Conservation (phyloP, 2,329 filamentous ascomycete species). For the Pleurostoma richardsiae region DNA sequence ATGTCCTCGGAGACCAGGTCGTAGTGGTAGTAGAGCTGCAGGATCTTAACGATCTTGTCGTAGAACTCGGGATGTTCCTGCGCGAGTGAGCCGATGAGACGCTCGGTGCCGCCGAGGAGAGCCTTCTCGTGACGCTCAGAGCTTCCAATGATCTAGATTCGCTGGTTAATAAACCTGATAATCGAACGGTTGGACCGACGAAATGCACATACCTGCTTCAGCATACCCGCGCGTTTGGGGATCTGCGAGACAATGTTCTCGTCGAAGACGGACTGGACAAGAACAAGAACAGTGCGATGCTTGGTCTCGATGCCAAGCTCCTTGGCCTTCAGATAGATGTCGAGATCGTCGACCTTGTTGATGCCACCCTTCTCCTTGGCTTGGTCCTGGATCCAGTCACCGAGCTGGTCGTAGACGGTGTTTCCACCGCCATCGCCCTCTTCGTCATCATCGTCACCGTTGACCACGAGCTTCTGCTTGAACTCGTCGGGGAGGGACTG, state of each 20-base stretch:
- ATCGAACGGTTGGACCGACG: too few relatives aligned
- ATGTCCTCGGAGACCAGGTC: slow-evolving; percentile 87
- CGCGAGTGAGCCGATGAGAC: slow-evolving; percentile 68
- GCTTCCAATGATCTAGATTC: slow-evolving; percentile 59
- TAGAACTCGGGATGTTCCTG: slow-evolving; percentile 75
- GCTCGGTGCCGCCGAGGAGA: slow-evolving; percentile 90
- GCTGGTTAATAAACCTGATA: slow-evolving; percentile 19
- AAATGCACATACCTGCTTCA: slow-evolving; percentile 67
- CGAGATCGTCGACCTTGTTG: slow-evolving; percentile 77
- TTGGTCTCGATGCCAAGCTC: slow-evolving; percentile 92
- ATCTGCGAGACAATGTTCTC: slow-evolving; percentile 88
- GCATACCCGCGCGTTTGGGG: slow-evolving; percentile 72
- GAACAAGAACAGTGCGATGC: slow-evolving; percentile 86
- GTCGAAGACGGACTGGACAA: slow-evolving; percentile 91
- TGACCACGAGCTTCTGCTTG: slow-evolving; percentile 83
- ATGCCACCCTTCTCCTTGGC: slow-evolving; percentile 68
- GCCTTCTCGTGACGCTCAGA: slow-evolving; percentile 95
- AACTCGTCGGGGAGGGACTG: slow-evolving; percentile 91
- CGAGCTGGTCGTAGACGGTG: slow-evolving; percentile 83
- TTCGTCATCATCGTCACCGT: slow-evolving; percentile 71
- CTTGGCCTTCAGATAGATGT: slow-evolving; percentile 95
- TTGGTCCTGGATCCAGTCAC: slow-evolving; percentile 82
- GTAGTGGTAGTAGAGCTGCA: slow-evolving; percentile 85
- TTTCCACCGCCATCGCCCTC: slow-evolving; percentile 71
- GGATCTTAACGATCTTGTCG: slow-evolving; percentile 74